Base-by-base conservation (phyloP, 352 stramenopile genomes). In the Globisporangium uncinulatum region DNA sequence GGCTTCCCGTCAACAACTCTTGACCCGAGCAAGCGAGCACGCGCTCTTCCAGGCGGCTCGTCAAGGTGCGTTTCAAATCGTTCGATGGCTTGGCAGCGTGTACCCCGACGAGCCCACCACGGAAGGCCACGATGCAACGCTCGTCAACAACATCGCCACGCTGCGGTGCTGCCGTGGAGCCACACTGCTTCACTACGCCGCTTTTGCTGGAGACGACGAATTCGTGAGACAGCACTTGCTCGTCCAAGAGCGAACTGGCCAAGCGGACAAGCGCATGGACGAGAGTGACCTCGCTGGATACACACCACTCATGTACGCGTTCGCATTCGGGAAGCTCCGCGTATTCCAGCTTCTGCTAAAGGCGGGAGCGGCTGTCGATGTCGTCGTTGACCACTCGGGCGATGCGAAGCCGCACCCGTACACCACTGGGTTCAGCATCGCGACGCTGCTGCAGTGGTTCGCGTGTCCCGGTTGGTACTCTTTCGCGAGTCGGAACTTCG, bases 391-490 rank as follows among this genome's bases (percentile, higher is more conserved):
- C 20, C 75, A 86, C 63, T 77, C 74, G 6, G 60, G 44, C 10
- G 73, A 83, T 19, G 54, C 67, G 42, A 61, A 56, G 10, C 68
- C 71, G 3, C 78, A 86, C 59, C 73, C 74, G 13, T 86, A 86
- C 36, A 74, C 72, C 7, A 52, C 61, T 29, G 49, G 57, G 4
- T 88, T 86, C 55, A 71, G 60, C 14, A 75, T 89, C n/a, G 57
- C 59, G 19, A 66, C 60, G 10, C 56, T 91, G 0, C 49, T 79
- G 24, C 53, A 77, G 21, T 84, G 69, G 69, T 85, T 85, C 45
- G 74, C 70, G 4, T 61, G 87, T 10, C 81, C 81, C 19, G 81
- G 81, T 4, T 89, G 78, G 81, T 76, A 81, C 37, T 66, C 73
- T 0, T 79, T 68, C 49, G 63, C 62, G 19, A 63, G 60, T 9